Evolutionary conservation across 345 rosid species (phyloP).

Genomic region (Rhodomyrtus tomentosa): DNA sequence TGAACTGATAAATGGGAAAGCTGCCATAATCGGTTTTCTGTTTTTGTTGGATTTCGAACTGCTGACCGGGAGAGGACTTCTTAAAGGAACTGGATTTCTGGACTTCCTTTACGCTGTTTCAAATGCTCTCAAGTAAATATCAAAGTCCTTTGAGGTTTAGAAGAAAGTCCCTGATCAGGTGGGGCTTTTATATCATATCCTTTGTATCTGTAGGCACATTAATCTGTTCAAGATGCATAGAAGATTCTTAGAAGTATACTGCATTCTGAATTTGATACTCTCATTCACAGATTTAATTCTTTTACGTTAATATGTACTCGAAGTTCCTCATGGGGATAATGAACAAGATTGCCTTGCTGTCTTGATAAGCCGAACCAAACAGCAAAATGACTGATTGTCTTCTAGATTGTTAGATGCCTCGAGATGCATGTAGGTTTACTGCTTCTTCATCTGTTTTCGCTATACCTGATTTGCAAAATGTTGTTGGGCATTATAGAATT

Average conservation of each 20-base stretch:
- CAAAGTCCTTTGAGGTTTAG: neutral
- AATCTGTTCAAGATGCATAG: neutral
- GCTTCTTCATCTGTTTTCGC: neutral
- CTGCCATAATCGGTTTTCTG: constrained; percentile 84
- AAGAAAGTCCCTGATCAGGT: neutral
- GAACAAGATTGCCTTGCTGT: neutral
- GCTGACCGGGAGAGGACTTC: constrained; percentile 86
- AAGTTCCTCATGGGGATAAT: neutral
- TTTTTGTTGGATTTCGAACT: constrained; percentile 82
- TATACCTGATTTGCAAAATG: neutral
- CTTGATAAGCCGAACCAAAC: neutral
- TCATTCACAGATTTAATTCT: neutral
- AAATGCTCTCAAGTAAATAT: constrained; percentile 55
- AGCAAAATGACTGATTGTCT: neutral
- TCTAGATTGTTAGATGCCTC: neutral
- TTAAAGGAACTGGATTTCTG: constrained; percentile 89
- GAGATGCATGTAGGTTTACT: neutral
- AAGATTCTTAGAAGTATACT: neutral
- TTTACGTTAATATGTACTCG: neutral
- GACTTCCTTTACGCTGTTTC: constrained; percentile 67
- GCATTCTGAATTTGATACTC: neutral
- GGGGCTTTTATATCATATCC: neutral
- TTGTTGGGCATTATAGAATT: neutral
- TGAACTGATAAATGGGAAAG: constrained; percentile 85
- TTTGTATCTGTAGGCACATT: neutral